Evolutionary conservation across 2,329 filamentous ascomycete species (phyloP).

Genomic region (Didymella pomorum): DNA sequence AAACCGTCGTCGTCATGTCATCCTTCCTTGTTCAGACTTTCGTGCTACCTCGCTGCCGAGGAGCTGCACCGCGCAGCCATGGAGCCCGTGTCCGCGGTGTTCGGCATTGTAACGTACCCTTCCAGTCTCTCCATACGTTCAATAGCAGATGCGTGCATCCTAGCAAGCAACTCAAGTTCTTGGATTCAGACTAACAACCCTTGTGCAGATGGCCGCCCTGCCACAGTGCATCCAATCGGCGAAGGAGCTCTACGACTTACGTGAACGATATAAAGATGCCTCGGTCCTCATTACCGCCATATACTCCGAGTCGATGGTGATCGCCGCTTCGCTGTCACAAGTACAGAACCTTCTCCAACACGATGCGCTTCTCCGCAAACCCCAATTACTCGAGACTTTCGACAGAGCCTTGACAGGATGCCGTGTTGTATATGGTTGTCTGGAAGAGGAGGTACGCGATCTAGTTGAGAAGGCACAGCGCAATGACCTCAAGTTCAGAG

Average conservation of each 20-base stretch:
- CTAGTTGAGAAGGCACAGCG: conserved; percentile 31
- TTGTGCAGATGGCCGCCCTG: conserved; percentile 31
- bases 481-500: conserved; percentile 34
- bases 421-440: conserved; percentile 43
- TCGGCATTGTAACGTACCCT: conserved; percentile 16
- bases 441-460: conserved; percentile 44
- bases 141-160: not conserved
- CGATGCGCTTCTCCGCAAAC: conserved; percentile 38
- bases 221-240: conserved; percentile 41
- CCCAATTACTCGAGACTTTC: conserved; percentile 43
- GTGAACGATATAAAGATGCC: conserved; percentile 42
- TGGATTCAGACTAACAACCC: not conserved
- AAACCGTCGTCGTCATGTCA: conserved; percentile 7
- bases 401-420: conserved; percentile 46
- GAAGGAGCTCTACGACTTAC: conserved; percentile 43
- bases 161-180: not conserved
- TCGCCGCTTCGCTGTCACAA: conserved; percentile 45
- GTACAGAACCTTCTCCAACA: conserved; percentile 41
- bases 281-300: conserved; percentile 43
- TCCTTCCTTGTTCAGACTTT: not conserved
- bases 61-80: conserved; percentile 5
- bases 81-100: conserved; percentile 20
- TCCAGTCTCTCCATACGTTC: not conserved
- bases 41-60: conserved; percentile 1
- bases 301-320: conserved; percentile 46